Evolutionary conservation across 179 eudicot genomes (phyloP).

Genomic region (Beta lomatogona): DNA sequence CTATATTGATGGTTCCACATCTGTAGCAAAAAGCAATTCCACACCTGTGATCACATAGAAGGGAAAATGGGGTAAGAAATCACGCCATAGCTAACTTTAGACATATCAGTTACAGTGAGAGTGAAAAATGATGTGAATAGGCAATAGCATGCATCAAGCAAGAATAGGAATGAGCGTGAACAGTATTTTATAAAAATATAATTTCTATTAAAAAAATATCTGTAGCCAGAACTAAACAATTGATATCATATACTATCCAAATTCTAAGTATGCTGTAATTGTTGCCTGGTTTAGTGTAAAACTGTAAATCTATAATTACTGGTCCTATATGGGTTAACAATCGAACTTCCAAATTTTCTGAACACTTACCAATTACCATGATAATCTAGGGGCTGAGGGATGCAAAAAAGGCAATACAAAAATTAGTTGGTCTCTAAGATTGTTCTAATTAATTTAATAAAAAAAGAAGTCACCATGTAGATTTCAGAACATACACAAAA

Average conservation of each 20-base stretch:
- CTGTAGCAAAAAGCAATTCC: slow-evolving; percentile 44
- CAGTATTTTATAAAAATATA: too few species aligned
- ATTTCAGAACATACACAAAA: neutral
- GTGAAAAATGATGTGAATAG: neutral
- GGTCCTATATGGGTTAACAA: neutral
- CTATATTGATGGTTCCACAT: slow-evolving; percentile 31
- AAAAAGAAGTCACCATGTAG: neutral
- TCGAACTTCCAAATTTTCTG: neutral
- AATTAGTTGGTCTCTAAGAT: neutral
- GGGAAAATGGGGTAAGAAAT: slow-evolving; percentile 5
- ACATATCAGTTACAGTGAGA: neutral
- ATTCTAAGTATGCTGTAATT: neutral
- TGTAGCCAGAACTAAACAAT: neutral
- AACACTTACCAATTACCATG: neutral
- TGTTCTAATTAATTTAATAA: neutral
- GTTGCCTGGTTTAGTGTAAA: neutral
- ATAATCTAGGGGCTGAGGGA: neutral
- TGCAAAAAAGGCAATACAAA: neutral
- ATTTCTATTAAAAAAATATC: neutral
- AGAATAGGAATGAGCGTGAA: neutral
- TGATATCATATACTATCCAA: neutral
- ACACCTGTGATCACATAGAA: slow-evolving; percentile 26
- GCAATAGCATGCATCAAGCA: neutral
- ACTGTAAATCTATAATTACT: neutral
- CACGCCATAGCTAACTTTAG: neutral